These are phyloP conservation scores for Aspergillus conjunctus DNA, from an alignment of 495 filamentous ascomycete genomes.

Conservation along the genomic window DNA sequence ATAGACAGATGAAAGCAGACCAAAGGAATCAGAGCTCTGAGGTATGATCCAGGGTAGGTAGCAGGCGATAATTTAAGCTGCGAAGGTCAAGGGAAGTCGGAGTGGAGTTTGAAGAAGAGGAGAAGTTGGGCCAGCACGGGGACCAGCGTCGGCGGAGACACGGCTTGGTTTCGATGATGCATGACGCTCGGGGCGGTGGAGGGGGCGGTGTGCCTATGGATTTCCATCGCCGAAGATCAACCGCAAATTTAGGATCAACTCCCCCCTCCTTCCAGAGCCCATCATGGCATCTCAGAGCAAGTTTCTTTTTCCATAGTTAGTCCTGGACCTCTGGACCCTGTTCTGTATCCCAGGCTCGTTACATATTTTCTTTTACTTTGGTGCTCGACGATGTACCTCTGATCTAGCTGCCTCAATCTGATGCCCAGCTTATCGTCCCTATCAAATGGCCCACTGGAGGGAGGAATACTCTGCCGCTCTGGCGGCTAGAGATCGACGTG, in stretches of 20 bases:
- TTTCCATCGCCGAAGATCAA: slow-evolving; percentile 13
- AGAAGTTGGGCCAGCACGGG: slow-evolving; percentile 31
- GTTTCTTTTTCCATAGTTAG: neutral
- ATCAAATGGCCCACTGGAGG: slow-evolving; percentile 57
- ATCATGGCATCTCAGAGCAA: neutral
- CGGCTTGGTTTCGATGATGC: slow-evolving; percentile 40
- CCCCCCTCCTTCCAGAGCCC: neutral
- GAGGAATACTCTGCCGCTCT: slow-evolving; percentile 59
- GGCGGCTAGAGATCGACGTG: slow-evolving; percentile 55
- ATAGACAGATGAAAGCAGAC: neutral
- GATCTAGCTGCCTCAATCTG: slow-evolving; percentile 21
- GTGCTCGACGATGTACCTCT: slow-evolving; percentile 19
- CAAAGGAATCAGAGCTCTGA: neutral
- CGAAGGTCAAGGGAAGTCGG: neutral
- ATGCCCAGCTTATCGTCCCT: slow-evolving; percentile 27
- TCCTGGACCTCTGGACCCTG: neutral
- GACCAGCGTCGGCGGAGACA: slow-evolving; percentile 5
- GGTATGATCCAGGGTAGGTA: neutral
- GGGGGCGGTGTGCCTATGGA: slow-evolving; percentile 31
- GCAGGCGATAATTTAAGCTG: neutral
- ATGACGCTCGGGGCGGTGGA: slow-evolving; percentile 38
- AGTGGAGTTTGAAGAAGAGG: slow-evolving; percentile 27
- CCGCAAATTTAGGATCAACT: neutral
- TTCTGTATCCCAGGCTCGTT: neutral
- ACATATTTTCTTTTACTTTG: slow-evolving; percentile 14